Conservation (phyloP, 495 filamentous ascomycete species). For the Penicillium flavigenum region DNA sequence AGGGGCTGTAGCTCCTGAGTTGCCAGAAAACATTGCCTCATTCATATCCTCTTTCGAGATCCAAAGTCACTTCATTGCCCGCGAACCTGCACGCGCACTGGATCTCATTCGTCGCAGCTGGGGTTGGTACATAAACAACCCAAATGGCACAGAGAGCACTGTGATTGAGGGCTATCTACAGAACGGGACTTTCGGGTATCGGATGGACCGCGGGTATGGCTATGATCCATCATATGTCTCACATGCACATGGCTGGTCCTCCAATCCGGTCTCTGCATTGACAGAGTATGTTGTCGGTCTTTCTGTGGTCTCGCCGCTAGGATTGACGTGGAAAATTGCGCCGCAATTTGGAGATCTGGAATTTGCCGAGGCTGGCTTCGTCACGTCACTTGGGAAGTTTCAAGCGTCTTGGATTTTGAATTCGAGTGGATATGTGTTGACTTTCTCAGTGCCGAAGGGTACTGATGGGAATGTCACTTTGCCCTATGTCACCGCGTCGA, state of each 20-base stretch:
- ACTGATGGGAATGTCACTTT: slow-evolving; percentile 48
- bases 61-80: slow-evolving; percentile 54
- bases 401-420: slow-evolving; percentile 38
- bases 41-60: slow-evolving; percentile 63
- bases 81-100: slow-evolving; percentile 47
- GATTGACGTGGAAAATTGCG: slow-evolving; percentile 50
- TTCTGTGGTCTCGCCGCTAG: slow-evolving; percentile 45
- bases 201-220: slow-evolving; percentile 43
- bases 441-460: slow-evolving; percentile 44
- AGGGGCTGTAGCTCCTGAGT: slow-evolving; percentile 58
- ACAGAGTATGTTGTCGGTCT: slow-evolving; percentile 56
- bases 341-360: slow-evolving; percentile 53
- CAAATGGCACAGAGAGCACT: slow-evolving; percentile 60
- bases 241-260: slow-evolving; percentile 63
- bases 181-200: slow-evolving; percentile 57
- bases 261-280: slow-evolving; percentile 57
- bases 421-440: slow-evolving; percentile 33
- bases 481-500: slow-evolving; percentile 23
- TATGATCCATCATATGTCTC: slow-evolving; percentile 42
- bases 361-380: slow-evolving; percentile 55
- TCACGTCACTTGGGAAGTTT: slow-evolving; percentile 53
- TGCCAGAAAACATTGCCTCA: slow-evolving; percentile 58
- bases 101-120: slow-evolving; percentile 59
- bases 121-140: slow-evolving; percentile 62
- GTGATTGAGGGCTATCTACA: slow-evolving; percentile 58